A percentile compares a stretch with the other conserved stretches of the same genome.
Evolutionary conservation across 148 eudicot species (phyloP).

Genomic region (Spergularia bocconei): DNA sequence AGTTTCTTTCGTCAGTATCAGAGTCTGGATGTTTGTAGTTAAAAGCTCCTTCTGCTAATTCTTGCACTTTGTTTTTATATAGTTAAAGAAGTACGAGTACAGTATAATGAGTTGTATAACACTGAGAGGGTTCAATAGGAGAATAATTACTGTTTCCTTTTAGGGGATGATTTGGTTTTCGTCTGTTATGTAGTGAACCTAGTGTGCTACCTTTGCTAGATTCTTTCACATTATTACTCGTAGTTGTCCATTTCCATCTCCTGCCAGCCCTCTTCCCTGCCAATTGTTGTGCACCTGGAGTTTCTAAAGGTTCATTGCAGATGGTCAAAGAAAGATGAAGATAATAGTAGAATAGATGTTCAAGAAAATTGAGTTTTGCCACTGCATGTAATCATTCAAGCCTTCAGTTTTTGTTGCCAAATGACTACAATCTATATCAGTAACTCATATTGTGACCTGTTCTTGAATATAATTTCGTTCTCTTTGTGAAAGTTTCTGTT

Average conservation of each 20-base stretch:
- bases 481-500: slow-evolving; percentile 5
- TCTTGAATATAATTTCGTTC: background rate
- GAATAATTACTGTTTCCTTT: background rate
- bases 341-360: background rate
- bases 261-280: background rate
- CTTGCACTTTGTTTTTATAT: background rate
- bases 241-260: background rate
- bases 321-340: no score
- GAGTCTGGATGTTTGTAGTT: no score
- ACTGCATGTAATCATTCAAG: background rate
- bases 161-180: background rate
- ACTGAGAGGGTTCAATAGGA: background rate
- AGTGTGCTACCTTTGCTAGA: background rate
- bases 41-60: background rate
- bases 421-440: background rate
- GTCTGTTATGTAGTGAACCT: background rate
- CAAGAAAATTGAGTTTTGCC: background rate
- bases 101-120: background rate
- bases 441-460: background rate
- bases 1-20: no score
- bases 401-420: background rate
- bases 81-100: no score
- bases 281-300: background rate
- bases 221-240: background rate
- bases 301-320: background rate